A percentile compares a stretch with the other conserved stretches of the same genome.
Conservation (phyloP, 202 grass and related monocot genomes). For the Hordeum pubiflorum region DNA sequence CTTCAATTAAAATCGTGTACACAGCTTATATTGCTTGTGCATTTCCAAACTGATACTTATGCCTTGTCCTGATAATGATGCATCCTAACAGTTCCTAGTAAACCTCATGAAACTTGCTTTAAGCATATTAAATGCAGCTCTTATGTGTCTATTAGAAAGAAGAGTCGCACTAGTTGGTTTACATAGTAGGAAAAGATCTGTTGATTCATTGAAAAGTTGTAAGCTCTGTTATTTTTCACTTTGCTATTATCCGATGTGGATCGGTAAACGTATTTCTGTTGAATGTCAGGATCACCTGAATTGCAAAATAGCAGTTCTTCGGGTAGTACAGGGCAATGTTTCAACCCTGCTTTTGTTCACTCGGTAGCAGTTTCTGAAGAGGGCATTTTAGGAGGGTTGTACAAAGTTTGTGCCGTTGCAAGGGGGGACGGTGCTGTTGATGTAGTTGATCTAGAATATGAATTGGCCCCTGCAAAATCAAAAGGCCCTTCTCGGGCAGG, state of each 20-base stretch:
- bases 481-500: constrained; percentile 30
- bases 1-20: constrained; percentile 6
- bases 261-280: neutral
- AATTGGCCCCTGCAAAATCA: constrained; percentile 41
- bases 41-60: neutral
- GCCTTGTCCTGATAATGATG: neutral
- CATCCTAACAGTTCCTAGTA: neutral
- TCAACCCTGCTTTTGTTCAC: constrained; percentile 95
- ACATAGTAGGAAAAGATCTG: neutral
- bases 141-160: neutral
- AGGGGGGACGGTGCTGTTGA: constrained; percentile 87
- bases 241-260: neutral
- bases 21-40: neutral
- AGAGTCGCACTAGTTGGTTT: neutral
- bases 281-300: constrained; percentile 55
- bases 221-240: neutral
- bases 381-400: constrained; percentile 43
- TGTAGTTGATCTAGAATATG: constrained; percentile 75
- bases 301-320: constrained; percentile 41
- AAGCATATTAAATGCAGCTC: constrained; percentile 5
- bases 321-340: constrained; percentile 54
- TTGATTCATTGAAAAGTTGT: neutral
- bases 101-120: constrained; percentile 4
- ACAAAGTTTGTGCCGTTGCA: constrained; percentile 89
- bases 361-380: constrained; percentile 72